phyloP scores from a whole-genome alignment of 2,329 filamentous ascomycete species.

The Aureobasidium uvarum region DNA sequence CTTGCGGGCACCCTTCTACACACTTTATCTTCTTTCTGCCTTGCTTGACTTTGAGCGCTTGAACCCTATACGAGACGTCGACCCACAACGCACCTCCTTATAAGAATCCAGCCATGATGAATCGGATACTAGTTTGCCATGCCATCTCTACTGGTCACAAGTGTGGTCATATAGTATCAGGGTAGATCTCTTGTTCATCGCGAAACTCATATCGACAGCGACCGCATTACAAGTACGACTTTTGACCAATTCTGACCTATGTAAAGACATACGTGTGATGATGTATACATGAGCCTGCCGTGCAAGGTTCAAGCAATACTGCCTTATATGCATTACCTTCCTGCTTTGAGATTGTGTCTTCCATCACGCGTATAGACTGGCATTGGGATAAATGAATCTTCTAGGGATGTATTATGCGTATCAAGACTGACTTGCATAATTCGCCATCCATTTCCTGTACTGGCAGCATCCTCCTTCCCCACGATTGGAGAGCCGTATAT shows the following conservation, averaged over 20 bases:
- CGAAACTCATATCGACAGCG: not conserved
- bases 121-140: not conserved
- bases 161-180: not conserved
- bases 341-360: not conserved
- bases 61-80: not conserved
- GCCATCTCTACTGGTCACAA: not conserved
- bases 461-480: not conserved
- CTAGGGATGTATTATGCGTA: not conserved
- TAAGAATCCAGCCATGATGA: not conserved
- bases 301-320: not conserved
- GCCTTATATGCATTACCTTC: not conserved
- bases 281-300: not conserved
- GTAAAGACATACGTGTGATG: not conserved
- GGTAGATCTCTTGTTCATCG: not conserved
- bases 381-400: not conserved
- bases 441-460: not conserved
- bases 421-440: not conserved
- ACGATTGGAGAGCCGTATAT: not conserved
- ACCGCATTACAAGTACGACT: no score
- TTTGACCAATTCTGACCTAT: not conserved
- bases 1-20: constrained; percentile 4
- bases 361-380: not conserved
- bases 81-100: not conserved
- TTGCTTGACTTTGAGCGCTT: not conserved
- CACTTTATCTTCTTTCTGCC: not conserved